A percentile compares a stretch with the other conserved stretches of the same genome.
Conservation (phyloP, 805 yeast genomes). For the Priceomyces castillae region DNA sequence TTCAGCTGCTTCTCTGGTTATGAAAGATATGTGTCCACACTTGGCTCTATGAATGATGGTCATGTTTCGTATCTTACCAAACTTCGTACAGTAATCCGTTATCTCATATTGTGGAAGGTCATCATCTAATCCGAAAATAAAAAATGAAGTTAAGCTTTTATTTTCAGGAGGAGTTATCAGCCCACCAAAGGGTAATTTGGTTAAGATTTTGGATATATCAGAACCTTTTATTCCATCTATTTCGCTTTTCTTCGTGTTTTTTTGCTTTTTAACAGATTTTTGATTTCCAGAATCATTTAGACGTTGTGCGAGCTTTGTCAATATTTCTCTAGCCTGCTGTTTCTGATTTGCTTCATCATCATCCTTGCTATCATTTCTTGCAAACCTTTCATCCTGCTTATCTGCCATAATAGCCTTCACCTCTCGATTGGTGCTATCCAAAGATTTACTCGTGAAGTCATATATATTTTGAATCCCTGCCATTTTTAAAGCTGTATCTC, state of each 20-base stretch:
- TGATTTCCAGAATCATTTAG: conserved; percentile 12
- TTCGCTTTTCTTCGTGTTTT: background rate
- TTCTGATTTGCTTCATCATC: conserved; percentile 12
- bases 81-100: conserved; percentile 43
- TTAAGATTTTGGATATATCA: conserved; percentile 52
- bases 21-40: conserved; percentile 63
- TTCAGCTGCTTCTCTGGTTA: conserved; percentile 51
- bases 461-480: conserved; percentile 45
- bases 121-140: conserved; percentile 70
- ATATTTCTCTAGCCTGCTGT: conserved; percentile 47
- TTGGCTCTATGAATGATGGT: conserved; percentile 55
- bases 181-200: conserved; percentile 69
- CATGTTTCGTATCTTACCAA: conserved; percentile 48
- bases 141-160: conserved; percentile 54
- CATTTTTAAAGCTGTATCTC: conserved; percentile 79
- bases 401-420: conserved; percentile 41
- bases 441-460: conserved; percentile 16
- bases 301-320: conserved; percentile 45
- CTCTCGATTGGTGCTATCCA: conserved; percentile 26
- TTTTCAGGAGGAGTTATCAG: conserved; percentile 41
- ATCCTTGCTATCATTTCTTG: conserved; percentile 10
- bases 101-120: conserved; percentile 64
- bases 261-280: background rate
- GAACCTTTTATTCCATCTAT: conserved; percentile 20
- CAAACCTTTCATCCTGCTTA: conserved; percentile 51